These are phyloP conservation scores for Dictyostelium brefeldianum DNA, from an alignment of 78 protist species.

Conservation along the genomic window DNA sequence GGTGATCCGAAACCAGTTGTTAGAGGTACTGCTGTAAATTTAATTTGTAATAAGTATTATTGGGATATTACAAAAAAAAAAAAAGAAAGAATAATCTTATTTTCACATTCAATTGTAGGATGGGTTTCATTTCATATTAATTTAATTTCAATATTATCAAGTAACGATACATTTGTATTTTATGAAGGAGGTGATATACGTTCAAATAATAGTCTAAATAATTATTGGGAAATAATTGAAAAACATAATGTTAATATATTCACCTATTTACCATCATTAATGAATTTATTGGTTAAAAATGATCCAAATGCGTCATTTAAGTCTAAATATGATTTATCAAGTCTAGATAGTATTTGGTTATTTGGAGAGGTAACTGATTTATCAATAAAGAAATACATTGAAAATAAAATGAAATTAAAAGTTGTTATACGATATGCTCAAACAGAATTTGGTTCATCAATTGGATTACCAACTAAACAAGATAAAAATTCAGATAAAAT, in stretches of 20 bases:
- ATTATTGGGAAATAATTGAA: too few relatives aligned
- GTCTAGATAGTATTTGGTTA: not conserved
- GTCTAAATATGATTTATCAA: not conserved
- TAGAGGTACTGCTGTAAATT: constrained; percentile 45
- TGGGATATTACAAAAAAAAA: too few relatives aligned
- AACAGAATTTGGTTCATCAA: not conserved
- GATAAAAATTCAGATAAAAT: too few relatives aligned
- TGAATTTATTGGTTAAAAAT: too few relatives aligned
- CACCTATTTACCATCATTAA: too few relatives aligned
- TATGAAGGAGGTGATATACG: constrained; percentile 82
- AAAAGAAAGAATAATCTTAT: too few relatives aligned
- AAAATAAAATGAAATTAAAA: not conserved
- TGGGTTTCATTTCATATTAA: constrained; percentile 77
- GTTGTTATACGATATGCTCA: not conserved
- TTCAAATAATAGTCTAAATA: too few relatives aligned
- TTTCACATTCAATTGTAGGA: constrained; percentile 76
- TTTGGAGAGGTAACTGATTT: not conserved
- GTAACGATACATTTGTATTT: constrained; percentile 38
- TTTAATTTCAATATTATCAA: not conserved
- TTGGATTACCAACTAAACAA: too few relatives aligned
- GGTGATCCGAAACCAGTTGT: constrained; percentile 73
- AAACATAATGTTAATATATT: too few relatives aligned
- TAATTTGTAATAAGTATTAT: constrained; percentile 15
- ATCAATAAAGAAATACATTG: not conserved
- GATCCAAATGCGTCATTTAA: not conserved